These are phyloP conservation scores for Xylaria sp. DNA, from an alignment of 2,329 filamentous ascomycete species.

Conservation along the genomic window DNA sequence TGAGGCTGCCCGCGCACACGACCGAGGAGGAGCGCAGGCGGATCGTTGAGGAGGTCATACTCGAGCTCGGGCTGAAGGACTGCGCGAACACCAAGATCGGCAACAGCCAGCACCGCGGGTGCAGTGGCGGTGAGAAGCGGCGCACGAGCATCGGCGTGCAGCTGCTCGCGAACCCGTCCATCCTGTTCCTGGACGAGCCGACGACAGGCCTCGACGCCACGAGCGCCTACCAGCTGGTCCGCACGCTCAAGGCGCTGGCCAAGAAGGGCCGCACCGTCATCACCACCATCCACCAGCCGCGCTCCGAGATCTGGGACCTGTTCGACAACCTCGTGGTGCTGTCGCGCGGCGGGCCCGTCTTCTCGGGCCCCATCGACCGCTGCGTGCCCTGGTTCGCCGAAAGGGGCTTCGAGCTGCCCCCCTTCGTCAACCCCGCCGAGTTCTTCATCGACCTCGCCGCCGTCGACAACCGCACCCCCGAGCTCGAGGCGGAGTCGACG, in stretches of 20 bases:
- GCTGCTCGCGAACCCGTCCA: conserved; percentile 75
- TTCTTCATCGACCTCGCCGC: conserved; percentile 75
- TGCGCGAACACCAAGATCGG: conserved; percentile 77
- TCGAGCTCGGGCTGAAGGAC: conserved; percentile 75
- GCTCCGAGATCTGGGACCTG: conserved; percentile 78
- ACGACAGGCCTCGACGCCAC: conserved; percentile 79
- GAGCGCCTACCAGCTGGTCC: conserved; percentile 73
- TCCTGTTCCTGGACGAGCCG: conserved; percentile 78
- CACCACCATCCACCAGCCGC: conserved; percentile 75
- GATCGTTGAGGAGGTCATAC: conserved; percentile 76
- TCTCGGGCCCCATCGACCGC: conserved; percentile 61
- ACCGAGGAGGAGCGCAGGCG: conserved; percentile 59
- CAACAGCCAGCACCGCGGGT: conserved; percentile 70
- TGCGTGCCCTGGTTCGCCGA: conserved; percentile 67
- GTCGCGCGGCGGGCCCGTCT: conserved; percentile 68
- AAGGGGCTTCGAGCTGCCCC: conserved; percentile 63
- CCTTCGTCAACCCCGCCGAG: conserved; percentile 78
- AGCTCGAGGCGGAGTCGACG: conserved; percentile 63
- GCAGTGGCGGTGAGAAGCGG: conserved; percentile 78
- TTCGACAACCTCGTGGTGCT: conserved; percentile 74
- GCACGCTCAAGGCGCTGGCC: conserved; percentile 69
- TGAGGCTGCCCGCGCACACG: conserved; percentile 67
- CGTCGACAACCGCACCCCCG: conserved; percentile 70
- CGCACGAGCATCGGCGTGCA: conserved; percentile 78
- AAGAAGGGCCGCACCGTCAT: conserved; percentile 71